Evolutionary conservation across 352 stramenopile genomes (phyloP).

Genomic region (Pythium myriotylum): DNA sequence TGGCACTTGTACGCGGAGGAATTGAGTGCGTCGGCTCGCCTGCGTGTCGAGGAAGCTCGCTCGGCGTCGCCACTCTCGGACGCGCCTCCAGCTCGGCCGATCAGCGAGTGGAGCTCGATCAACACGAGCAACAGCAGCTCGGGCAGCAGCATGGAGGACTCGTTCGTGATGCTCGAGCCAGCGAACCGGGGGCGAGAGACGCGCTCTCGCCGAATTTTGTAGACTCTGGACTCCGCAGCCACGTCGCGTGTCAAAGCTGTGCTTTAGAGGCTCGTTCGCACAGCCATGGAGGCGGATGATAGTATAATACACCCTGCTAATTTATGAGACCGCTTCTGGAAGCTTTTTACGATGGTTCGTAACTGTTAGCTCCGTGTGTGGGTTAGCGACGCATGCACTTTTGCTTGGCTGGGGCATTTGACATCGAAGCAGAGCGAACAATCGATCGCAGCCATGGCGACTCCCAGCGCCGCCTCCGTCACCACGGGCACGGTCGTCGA

Average conservation of each 20-base stretch:
- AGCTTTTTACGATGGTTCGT: conserved; percentile 1
- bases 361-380: conserved; percentile 19
- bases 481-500: conserved; percentile 63
- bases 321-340: neutral
- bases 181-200: conserved; percentile 14
- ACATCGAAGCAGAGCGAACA: conserved; percentile 6
- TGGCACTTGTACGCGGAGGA: conserved; percentile 82
- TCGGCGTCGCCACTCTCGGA: neutral
- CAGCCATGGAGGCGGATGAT: too few species aligned
- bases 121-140: conserved; percentile 22
- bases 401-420: neutral
- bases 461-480: conserved; percentile 12
- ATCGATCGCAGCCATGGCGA: neutral
- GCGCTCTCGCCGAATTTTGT: conserved; percentile 25
- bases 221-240: neutral
- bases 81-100: neutral
- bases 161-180: conserved; percentile 73
- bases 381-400: conserved; percentile 5
- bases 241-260: neutral
- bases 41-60: conserved; percentile 13
- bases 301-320: too few species aligned
- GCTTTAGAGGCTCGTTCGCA: neutral
- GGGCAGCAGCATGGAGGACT: conserved; percentile 51
- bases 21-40: conserved; percentile 68
- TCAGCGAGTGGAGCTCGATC: conserved; percentile 21